These are phyloP conservation scores for Kalmanozyma brasiliensis DNA, from an alignment of 1,284 basidiomycete species.

Conservation along the genomic window DNA sequence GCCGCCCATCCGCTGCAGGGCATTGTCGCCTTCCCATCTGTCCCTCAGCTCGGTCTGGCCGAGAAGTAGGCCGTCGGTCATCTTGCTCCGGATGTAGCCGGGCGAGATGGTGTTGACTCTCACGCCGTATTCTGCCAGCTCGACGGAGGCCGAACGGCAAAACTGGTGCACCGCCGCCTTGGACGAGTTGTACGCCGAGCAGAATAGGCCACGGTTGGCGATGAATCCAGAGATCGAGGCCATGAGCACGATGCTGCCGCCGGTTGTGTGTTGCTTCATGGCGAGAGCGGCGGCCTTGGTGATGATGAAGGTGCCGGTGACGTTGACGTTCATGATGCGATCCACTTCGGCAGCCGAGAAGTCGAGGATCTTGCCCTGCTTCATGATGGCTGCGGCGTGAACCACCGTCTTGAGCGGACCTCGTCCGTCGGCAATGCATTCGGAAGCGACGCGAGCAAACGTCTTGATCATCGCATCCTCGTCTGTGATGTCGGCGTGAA, in stretches of 20 bases:
- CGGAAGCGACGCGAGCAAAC: conserved; percentile 54
- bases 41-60: conserved; percentile 75
- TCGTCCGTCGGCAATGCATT: conserved; percentile 59
- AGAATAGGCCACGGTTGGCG: conserved; percentile 76
- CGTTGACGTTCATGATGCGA: conserved; percentile 77
- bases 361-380: conserved; percentile 74
- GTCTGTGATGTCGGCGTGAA: conserved; percentile 71
- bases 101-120: conserved; percentile 56
- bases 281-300: conserved; percentile 80
- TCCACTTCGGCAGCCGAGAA: conserved; percentile 78
- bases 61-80: conserved; percentile 81
- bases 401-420: conserved; percentile 79
- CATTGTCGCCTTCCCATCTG: conserved; percentile 79
- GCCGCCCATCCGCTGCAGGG: conserved; percentile 78
- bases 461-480: conserved; percentile 68
- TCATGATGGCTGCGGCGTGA: conserved; percentile 80
- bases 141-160: conserved; percentile 82
- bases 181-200: conserved; percentile 81
- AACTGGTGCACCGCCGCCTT: conserved; percentile 84
- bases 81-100: conserved; percentile 70
- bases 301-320: conserved; percentile 79
- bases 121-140: conserved; percentile 78
- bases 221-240: conserved; percentile 86
- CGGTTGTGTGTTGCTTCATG: conserved; percentile 75
- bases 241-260: conserved; percentile 81